Evolutionary conservation across 2,329 filamentous ascomycete species (phyloP).

Genomic region (Aspergillus aculeatinus): DNA sequence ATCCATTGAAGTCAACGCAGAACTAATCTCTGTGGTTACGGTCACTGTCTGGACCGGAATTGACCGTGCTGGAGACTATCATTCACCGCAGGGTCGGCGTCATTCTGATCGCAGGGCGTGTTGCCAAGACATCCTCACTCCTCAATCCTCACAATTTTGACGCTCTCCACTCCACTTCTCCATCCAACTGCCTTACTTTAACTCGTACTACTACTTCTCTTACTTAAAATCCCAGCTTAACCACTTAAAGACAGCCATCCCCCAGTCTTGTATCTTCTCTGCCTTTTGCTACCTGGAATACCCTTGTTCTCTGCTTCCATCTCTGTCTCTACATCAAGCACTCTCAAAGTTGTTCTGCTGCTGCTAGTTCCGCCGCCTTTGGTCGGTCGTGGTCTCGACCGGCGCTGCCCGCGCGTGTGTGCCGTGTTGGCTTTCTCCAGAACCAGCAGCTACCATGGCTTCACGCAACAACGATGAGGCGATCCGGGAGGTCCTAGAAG

Average conservation of each 20-base stretch:
- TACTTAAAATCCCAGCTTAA: no score
- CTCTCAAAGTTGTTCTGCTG: not conserved
- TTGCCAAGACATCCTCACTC: not conserved
- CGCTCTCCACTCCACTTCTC: not conserved
- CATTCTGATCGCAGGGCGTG: not conserved
- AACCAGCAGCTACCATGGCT: slow-evolving; percentile 12
- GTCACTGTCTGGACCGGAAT: not conserved
- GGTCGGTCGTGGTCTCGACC: not conserved
- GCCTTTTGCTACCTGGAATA: no score
- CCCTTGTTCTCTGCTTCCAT: not conserved
- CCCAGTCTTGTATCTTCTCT: no score
- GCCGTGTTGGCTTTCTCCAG: not conserved
- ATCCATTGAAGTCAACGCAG: no score
- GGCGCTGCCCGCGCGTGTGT: not conserved
- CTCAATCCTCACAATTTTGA: not conserved
- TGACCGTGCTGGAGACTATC: not conserved
- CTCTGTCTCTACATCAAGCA: not conserved
- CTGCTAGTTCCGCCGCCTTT: not conserved
- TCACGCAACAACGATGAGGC: slow-evolving; percentile 15
- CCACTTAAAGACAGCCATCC: no score
- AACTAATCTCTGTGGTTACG: no score
- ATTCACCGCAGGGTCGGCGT: not conserved
- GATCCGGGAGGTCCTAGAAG: slow-evolving; percentile 30
- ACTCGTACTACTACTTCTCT: no score
- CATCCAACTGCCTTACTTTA: not conserved